Evolutionary conservation across 148 eudicot species (phyloP), one percentile per base, ranked within the genome.

Genomic region (Cornus controversa): DNA sequence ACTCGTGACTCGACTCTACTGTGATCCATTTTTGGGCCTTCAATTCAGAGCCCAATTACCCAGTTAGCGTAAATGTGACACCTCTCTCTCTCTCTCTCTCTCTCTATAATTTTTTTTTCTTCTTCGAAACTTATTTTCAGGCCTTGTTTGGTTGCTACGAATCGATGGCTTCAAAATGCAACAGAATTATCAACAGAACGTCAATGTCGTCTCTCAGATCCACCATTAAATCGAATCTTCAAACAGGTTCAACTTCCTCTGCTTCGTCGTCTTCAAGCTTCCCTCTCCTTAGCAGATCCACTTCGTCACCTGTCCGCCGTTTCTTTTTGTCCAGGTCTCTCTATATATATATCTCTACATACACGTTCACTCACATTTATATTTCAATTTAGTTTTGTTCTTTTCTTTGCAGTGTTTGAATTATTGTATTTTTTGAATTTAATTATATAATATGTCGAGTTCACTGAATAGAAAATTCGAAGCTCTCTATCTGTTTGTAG

Each of bases 81-180:
- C 50, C 50, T 45, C n/a, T n/a, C n/a, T n/a, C n/a, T n/a, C n/a
- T n/a, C n/a, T n/a, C n/a, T n/a, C n/a, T 47, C 53, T 47, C 53
- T 50, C 57, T 11, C 57, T 50, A 31, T 31, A 31, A 31, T 40
- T 40, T 40, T 40, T 36, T 36, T 8, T 6, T 40, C 45, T 40
- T 40, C 45, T 4, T 40, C 1, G 45, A 2, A 40, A 8, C 45
- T 50, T 15, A 16, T 0, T 50, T 50, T 50, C 18, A 50, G 20
- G 20, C 6, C 57, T 13, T 50, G 1, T 50, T 50, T 15, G 57
- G 57, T 37, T 50, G 3, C 16, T 50, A 1, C 4, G n/a, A n/a
- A n/a, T n/a, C n/a, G 20, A 91, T 91, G 94, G 91, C 92, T 75
- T 86, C 92, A 0, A 91, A 71, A 77, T 91, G 87, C 82, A 78